Percentiles rank a stretch among this genome's conserved stretches.
Evolutionary conservation across 192 early-diverging fungal genomes (phyloP).

Genomic region (Mortierella alpina): DNA sequence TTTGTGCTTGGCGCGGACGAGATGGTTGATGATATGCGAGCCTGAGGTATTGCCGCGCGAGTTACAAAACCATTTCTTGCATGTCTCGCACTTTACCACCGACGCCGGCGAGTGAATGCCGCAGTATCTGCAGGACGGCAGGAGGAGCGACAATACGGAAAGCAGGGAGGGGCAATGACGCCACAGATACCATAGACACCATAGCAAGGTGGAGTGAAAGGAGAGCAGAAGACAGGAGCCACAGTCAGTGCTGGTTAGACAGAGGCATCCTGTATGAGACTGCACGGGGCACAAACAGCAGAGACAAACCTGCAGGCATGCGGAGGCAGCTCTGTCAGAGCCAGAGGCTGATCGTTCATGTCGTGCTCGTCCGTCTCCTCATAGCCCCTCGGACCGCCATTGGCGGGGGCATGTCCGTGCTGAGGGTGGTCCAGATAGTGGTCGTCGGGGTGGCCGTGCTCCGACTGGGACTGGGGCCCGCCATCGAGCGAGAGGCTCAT

Average conservation of each 20-base stretch:
- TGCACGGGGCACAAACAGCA: neutral
- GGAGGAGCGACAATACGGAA: neutral
- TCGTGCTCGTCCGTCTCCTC: conserved; percentile 68
- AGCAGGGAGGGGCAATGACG: neutral
- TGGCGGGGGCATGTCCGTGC: neutral
- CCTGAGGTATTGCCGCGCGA: conserved; percentile 88
- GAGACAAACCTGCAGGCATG: conserved; percentile 76
- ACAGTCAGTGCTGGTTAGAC: neutral
- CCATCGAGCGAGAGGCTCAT: conserved; percentile 29
- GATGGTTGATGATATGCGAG: conserved; percentile 95
- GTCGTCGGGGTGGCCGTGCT: conserved; percentile 13
- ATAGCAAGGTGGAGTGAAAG: neutral
- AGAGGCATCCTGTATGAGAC: neutral
- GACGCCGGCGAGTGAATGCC: conserved; percentile 88
- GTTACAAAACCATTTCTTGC: conserved; percentile 98
- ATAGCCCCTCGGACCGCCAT: conserved; percentile 49
- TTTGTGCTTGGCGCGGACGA: conserved; percentile 93
- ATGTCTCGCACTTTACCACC: conserved; percentile 93
- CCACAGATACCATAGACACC: neutral
- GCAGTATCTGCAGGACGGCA: conserved; percentile 77
- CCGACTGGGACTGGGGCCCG: conserved; percentile 53
- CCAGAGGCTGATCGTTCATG: conserved; percentile 59
- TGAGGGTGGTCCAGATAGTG: conserved; percentile 23
- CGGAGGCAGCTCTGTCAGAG: conserved; percentile 70
- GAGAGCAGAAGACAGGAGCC: neutral